Evolutionary conservation across 2,329 filamentous ascomycete species (phyloP).

Genomic region (Pyrenophora seminiperda): DNA sequence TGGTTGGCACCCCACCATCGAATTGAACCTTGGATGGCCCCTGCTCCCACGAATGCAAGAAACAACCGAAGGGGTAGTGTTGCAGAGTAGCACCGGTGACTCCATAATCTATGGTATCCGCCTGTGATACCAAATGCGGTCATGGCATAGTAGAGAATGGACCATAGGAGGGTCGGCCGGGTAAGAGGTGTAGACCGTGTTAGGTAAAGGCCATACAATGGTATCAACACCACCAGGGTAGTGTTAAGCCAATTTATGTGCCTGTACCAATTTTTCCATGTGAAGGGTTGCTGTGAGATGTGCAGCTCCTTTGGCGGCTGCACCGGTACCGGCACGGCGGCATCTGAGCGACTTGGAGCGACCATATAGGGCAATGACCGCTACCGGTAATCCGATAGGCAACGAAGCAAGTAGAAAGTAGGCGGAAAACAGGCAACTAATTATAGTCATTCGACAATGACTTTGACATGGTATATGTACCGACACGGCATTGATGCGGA

Average conservation of each 20-base stretch:
- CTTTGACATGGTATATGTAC: constrained; percentile 11
- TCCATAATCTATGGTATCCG: constrained; percentile 76
- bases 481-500: constrained; percentile 2
- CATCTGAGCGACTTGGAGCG: background rate
- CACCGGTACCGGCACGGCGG: background rate
- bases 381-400: background rate
- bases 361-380: constrained; percentile 8
- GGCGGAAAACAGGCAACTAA: too few species aligned
- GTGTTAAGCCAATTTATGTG: constrained; percentile 94
- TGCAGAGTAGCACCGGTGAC: constrained; percentile 54
- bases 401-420: background rate
- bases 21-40: constrained; percentile 55
- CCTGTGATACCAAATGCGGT: constrained; percentile 68
- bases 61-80: constrained; percentile 51
- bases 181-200: constrained; percentile 78
- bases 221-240: constrained; percentile 76
- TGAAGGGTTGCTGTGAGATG: constrained; percentile 25
- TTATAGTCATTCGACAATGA: background rate
- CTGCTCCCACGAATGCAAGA: constrained; percentile 53
- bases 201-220: constrained; percentile 72
- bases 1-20: constrained; percentile 56
- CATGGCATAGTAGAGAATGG: constrained; percentile 79
- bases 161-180: constrained; percentile 72
- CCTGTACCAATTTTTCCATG: constrained; percentile 75
- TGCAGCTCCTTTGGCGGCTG: constrained; percentile 21